phyloP scores from a whole-genome alignment of 495 filamentous ascomycete genomes.

The Xanthoparmelia taractica region DNA sequence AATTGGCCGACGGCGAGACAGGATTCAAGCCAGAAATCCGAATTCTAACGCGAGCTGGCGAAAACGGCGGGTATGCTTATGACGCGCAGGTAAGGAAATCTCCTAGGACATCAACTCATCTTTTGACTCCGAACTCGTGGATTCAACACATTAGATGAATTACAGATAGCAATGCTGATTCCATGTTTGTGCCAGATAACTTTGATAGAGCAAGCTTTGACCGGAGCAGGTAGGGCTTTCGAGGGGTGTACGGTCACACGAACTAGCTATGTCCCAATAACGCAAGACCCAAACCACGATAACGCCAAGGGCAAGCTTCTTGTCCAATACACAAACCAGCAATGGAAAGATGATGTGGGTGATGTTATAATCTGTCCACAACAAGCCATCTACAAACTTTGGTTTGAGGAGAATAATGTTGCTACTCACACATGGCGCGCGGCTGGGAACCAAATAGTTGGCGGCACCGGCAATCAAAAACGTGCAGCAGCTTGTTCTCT shows the following conservation, averaged over 20 bases:
- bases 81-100: too few relatives aligned
- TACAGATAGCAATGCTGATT: background rate
- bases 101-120: too few relatives aligned
- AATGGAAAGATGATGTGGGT: background rate
- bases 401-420: constrained; percentile 4
- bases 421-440: background rate
- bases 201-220: constrained; percentile 2
- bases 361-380: background rate
- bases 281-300: background rate
- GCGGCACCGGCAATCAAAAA: constrained; percentile 1
- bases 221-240: background rate
- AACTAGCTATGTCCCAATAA: background rate
- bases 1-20: too few relatives aligned
- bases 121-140: too few relatives aligned
- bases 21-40: too few relatives aligned
- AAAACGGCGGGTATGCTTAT: too few relatives aligned
- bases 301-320: constrained; percentile 3
- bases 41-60: too few relatives aligned
- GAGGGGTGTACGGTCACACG: background rate
- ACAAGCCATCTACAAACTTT: constrained; percentile 4
- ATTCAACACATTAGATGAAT: too few relatives aligned
- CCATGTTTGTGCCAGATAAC: background rate
- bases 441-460: constrained; percentile 2
- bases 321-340: constrained; percentile 3
- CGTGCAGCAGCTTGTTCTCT: background rate